Base-by-base conservation (phyloP, 768 basidiomycete species). In the Leccinellum albellum region DNA sequence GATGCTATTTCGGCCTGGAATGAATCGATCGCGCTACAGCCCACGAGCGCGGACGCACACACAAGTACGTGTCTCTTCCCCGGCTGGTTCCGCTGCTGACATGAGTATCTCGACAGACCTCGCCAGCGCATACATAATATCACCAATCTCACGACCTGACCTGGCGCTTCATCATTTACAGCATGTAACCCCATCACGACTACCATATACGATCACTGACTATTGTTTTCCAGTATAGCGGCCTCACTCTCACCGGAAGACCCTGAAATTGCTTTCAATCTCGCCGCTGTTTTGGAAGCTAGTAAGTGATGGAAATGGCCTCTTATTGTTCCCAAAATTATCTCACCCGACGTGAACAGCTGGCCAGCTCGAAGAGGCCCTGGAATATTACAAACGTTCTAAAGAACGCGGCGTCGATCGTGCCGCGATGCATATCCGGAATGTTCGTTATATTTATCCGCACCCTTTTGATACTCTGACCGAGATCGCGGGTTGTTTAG, bases 261-360 rank as follows among this genome's bases (percentile, higher is more conserved):
- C 77, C 86, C 89, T 70, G 92, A 94, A 71, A 91, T 94, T 66
- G 86, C 89, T 15, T 94, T 93, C 79, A 94, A 94, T 76, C 82
- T 92, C 57, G 92, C 89, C 51, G 92, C 91, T 46, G 90, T 94
- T 64, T 79, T 94, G 58, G 92, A 94, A 85, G 91, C 92, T 55
- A 83, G 92, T 91, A 64, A 64, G 86, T 79, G 55, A 58, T 66
- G 40, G 50, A 54, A 61, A 62, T 55, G 59, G 57, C 59, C 57
- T 57, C 67, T 69, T 70, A 73, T 73, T 76, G 70, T 74, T 64
- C 63, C 65, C 66, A 68, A 67, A 71, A 62, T 68, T 74, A 61
- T 61, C 62, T 59, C 55, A 64, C 56, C 66, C 63, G 58, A 59
- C 56, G 47, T 52, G 72, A 40, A 20, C 72, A 93, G 91, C 85